Evolutionary conservation across 352 stramenopile genomes (phyloP), one percentile per base, ranked within the genome.

Genomic region (Phytophthora chlamydospora): DNA sequence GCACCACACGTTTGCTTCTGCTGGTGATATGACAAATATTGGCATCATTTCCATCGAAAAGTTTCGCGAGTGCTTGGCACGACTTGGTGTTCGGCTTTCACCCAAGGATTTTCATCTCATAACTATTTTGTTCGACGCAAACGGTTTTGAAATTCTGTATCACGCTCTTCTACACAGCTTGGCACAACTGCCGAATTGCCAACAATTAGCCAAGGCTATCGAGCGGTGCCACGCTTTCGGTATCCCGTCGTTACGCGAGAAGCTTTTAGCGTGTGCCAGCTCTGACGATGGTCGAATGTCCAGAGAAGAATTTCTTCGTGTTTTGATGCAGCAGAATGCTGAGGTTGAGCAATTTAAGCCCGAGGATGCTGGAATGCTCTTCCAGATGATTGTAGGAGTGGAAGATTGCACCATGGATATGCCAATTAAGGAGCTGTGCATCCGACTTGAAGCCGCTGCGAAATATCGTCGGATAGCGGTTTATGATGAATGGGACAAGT

Each of bases 121-220:
- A 9, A 66, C 79, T n/a, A 55, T 80, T 29, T 66, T 89, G 47
- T 76, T 88, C 8, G 78, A 88, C 42, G 49, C 39, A 17, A 84
- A 76, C 33, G 81, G 78, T 3, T 63, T 68, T 21, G 68, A 85
- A 14, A 59, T 89, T 32, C 51, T 90, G 6, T 89, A 88, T 39
- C 58, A 76, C 7, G 60, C 73, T 1, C 66, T 90, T n/a, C 41
- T 90, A 13, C 65, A 75, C 17, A 41, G 65, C 13, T n/a, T 82
- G 3, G 53, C 53, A 14, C 66, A 80, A 24, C 55, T 74, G 11
- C 62, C 65, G 5, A 42, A 61, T 1, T 68, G 52, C 2, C 41
- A 71, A 11, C 48, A 73, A 0, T 57, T 82, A 16, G 27, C 47
- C 6, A 41, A 64, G 19, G 66, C 58, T 10, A 36, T 89, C 9